phyloP scores from a whole-genome alignment of 148 eudicot species.

The Chenopodium quinoa region DNA sequence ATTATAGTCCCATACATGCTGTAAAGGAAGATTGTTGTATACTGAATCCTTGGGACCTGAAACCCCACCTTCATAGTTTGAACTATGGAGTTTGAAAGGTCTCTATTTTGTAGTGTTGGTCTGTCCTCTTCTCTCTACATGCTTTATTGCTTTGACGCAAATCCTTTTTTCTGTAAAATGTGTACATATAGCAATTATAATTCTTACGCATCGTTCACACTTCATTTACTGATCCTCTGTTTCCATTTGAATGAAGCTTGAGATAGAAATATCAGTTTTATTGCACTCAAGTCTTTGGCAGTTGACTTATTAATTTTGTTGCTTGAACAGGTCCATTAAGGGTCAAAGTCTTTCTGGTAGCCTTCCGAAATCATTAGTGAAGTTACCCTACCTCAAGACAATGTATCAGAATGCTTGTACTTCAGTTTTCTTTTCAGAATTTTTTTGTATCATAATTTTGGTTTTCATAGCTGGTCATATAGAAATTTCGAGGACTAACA shows the following conservation, averaged over 20 bases:
- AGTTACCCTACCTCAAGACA: constrained; percentile 28
- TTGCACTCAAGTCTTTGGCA: not conserved
- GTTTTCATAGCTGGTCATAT: not conserved
- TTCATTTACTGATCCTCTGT: not conserved
- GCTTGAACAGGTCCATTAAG: constrained; percentile 31
- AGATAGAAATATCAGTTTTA: not conserved
- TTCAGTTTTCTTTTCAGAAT: not conserved
- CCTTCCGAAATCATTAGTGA: constrained; percentile 37
- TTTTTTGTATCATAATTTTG: not conserved
- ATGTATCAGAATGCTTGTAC: constrained; percentile 24
- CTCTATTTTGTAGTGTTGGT: not conserved
- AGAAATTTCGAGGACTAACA: constrained; percentile 6
- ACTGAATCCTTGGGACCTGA: not conserved
- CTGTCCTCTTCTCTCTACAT: not conserved
- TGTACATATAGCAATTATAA: not conserved
- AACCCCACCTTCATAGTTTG: not conserved
- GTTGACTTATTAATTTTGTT: constrained; percentile 1
- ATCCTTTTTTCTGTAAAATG: not conserved
- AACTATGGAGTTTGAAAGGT: not conserved
- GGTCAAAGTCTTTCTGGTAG: constrained; percentile 44
- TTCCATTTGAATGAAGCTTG: not conserved
- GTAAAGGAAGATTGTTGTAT: not conserved
- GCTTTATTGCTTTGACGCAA: not conserved
- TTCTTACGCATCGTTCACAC: not conserved
- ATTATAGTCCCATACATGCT: not conserved